phyloP scores from a whole-genome alignment of 257 asterid genomes.

The Solanum bulbocastanum region DNA sequence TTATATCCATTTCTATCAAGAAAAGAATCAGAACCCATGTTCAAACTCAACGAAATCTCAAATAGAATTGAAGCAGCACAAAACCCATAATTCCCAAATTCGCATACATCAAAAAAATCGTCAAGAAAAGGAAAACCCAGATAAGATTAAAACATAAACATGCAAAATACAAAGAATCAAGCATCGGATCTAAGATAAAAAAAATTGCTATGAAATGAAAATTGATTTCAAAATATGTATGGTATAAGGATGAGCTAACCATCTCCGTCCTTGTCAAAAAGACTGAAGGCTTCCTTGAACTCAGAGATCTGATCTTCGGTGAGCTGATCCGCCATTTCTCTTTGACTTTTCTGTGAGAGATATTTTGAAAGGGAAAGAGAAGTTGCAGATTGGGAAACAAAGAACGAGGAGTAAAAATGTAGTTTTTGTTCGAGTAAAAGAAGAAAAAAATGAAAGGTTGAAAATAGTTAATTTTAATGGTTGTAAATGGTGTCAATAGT shows the following conservation, averaged over 20 bases:
- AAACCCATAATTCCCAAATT: not conserved
- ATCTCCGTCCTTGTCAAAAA: not conserved
- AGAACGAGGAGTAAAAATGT: not conserved
- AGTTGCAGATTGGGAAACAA: not conserved
- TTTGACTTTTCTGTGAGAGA: not conserved
- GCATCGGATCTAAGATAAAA: not conserved
- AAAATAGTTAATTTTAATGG: not conserved
- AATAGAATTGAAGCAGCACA: not conserved
- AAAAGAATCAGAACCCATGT: not conserved
- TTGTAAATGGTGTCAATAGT: not conserved
- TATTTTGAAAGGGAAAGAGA: not conserved
- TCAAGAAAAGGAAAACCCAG: not conserved
- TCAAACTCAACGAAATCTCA: not conserved
- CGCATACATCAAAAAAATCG: not conserved
- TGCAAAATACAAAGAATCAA: not conserved
- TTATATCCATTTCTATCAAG: not conserved
- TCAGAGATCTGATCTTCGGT: conserved; percentile 2
- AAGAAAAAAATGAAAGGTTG: not conserved
- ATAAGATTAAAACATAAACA: not conserved
- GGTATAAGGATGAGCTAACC: not conserved
- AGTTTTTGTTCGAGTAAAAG: not conserved
- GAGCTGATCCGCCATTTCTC: not conserved
- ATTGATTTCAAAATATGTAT: not conserved
- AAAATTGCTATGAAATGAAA: not conserved
- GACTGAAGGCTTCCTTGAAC: not conserved